A percentile compares a stretch with the other conserved stretches of the same genome.
Conservation (phyloP, 129 eudicot species). For the Flaveria trinervia region DNA sequence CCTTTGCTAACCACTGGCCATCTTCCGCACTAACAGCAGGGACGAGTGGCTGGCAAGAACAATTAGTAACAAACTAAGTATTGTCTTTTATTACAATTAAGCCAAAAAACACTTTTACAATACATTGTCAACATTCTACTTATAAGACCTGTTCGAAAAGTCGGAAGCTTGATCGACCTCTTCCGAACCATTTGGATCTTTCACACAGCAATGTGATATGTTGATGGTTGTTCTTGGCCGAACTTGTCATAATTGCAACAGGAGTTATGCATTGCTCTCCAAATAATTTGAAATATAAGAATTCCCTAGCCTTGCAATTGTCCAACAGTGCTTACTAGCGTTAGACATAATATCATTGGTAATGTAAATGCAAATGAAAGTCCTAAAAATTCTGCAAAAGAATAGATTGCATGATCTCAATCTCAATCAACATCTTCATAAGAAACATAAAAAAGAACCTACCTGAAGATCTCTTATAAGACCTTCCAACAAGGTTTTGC, state of each 20-base stretch:
- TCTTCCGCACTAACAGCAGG: conserved; percentile 93
- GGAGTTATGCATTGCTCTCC: conserved; percentile 95
- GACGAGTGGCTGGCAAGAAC: conserved; percentile 87
- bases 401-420: conserved; percentile 13
- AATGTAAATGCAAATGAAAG: conserved; percentile 21
- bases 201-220: conserved; percentile 80
- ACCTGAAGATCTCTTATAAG: conserved; percentile 99
- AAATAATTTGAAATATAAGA: conserved; percentile 80
- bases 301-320: conserved; percentile 89
- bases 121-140: conserved; percentile 22
- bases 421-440: not conserved
- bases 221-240: conserved; percentile 89
- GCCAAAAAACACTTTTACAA: conserved; percentile 3
- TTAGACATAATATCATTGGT: conserved; percentile 3
- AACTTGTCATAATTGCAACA: conserved; percentile 96
- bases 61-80: conserved; percentile 32
- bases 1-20: conserved; percentile 80
- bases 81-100: not conserved
- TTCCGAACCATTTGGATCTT: conserved; percentile 85
- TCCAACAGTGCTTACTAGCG: conserved; percentile 24
- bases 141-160: conserved; percentile 88
- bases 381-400: conserved; percentile 10
- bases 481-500: conserved; percentile 91
- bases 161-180: conserved; percentile 80
- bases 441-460: conserved; percentile 25